Evolutionary conservation across 305 asterid genomes (phyloP), one percentile per base, ranked within the genome.

Genomic region (Fraxinus baroniana): DNA sequence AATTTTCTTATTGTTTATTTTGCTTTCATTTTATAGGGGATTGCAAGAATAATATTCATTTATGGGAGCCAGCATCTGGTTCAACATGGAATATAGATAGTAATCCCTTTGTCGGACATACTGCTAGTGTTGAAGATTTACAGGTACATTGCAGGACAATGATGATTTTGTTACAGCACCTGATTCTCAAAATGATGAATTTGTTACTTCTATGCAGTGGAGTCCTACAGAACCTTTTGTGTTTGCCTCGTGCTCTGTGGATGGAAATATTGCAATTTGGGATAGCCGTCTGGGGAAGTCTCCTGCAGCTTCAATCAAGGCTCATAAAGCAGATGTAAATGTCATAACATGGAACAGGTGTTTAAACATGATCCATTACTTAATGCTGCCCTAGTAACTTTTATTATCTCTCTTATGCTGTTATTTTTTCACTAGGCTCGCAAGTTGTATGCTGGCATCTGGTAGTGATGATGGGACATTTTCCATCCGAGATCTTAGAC

Each of bases 311-410:
- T 84, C 92, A 7, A 89, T 94, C 79, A 90, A 88, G 76, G 98
- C 98, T 20, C 98, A 95, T 71, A 90, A 92, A 30, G 95, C 98
- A 64, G 99, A 95, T 89, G 98, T 95, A 41, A 95, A 95, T 87
- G 99, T 95, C 35, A 92, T 94, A 46, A 91, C 98, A 49, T 94
- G 99, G 98, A 94, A 93, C 97, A 93, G 95, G 99, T 95, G 81
- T 49, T 81, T 46, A 76, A 28, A 55, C 37, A n/a, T 76, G 36
- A 55, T 77, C 60, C 18, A 12, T 33, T 18, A 9, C 18, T 15
- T 39, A 1, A 20, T 55, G 64, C 60, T 78, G 66, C 78, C 46
- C 36, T 72, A 1, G 73, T 44, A 15, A 28, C 49, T 79, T 66
- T 79, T 78, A 7, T 2, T 78, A 46, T 70, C 4, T 74, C 76